phyloP scores from a whole-genome alignment of 2,329 filamentous ascomycete species.

The Alternaria hordeiaustralica region DNA sequence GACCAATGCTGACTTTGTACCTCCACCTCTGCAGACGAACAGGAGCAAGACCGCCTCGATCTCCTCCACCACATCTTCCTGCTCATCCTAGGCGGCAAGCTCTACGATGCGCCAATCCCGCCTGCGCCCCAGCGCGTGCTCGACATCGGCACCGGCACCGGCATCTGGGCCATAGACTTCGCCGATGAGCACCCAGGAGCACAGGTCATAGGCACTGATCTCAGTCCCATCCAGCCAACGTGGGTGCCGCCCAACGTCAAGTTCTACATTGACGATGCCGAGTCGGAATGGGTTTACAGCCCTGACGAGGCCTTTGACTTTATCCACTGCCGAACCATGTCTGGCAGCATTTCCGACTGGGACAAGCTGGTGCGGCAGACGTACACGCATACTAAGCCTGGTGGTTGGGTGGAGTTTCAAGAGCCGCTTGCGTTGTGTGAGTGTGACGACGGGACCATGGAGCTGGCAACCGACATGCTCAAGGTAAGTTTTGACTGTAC shows the following conservation, averaged over 20 bases:
- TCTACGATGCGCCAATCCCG: constrained; percentile 42
- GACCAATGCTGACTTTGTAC: background rate
- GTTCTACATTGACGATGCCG: constrained; percentile 53
- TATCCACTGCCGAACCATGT: constrained; percentile 43
- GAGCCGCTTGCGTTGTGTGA: constrained; percentile 42
- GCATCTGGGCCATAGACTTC: constrained; percentile 51
- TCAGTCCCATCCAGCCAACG: constrained; percentile 48
- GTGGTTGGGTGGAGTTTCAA: constrained; percentile 47
- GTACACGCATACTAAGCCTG: constrained; percentile 37
- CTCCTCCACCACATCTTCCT: constrained; percentile 49
- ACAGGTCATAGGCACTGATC: constrained; percentile 47
- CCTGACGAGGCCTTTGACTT: constrained; percentile 45
- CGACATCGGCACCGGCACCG: constrained; percentile 51
- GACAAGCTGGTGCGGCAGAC: constrained; percentile 32
- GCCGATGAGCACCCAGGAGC: constrained; percentile 44
- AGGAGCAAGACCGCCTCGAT: constrained; percentile 49
- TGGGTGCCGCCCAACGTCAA: constrained; percentile 50
- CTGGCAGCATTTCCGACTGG: constrained; percentile 44
- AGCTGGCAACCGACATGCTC: constrained; percentile 27
- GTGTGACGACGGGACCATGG: constrained; percentile 41
- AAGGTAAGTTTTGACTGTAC: background rate
- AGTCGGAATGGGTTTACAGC: constrained; percentile 48
- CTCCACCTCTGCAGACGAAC: constrained; percentile 27
- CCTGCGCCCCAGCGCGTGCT: constrained; percentile 33
- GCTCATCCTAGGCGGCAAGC: constrained; percentile 44